These are phyloP conservation scores for Backusella luteola DNA, from an alignment of 192 early-diverging fungal species.

Conservation along the genomic window DNA sequence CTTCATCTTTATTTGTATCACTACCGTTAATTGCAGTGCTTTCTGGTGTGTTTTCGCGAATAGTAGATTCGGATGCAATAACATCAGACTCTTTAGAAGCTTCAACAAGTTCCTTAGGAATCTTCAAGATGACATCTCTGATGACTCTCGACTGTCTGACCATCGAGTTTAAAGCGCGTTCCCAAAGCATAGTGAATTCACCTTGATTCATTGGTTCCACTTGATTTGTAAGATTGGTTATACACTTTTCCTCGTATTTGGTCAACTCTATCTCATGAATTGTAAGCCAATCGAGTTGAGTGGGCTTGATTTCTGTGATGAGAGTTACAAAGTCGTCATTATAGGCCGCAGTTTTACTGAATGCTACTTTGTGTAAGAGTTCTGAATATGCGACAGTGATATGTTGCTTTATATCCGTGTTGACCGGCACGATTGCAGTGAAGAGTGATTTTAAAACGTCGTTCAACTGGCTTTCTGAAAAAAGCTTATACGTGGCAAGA, in stretches of 20 bases:
- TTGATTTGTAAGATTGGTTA: neutral
- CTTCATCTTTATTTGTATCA: too few species aligned
- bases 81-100: too few species aligned
- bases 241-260: neutral
- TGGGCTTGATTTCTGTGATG: neutral
- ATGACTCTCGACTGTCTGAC: neutral
- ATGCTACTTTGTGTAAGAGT: neutral
- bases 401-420: neutral
- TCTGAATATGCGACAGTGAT: neutral
- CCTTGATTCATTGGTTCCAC: neutral
- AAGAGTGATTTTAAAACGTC: neutral
- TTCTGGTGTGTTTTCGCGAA: too few species aligned
- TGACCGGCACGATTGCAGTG: neutral
- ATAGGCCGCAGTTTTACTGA: neutral
- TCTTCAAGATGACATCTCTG: neutral
- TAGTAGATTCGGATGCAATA: too few species aligned
- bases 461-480: neutral
- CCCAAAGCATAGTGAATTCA: neutral
- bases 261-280: neutral
- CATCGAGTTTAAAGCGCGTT: neutral
- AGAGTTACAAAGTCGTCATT: neutral
- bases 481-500: neutral
- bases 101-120: neutral
- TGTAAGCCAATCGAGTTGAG: neutral
- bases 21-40: too few species aligned